Evolutionary conservation across 1,284 basidiomycete genomes (phyloP), one percentile per base, ranked within the genome.

Genomic region (Ustilago lituana): DNA sequence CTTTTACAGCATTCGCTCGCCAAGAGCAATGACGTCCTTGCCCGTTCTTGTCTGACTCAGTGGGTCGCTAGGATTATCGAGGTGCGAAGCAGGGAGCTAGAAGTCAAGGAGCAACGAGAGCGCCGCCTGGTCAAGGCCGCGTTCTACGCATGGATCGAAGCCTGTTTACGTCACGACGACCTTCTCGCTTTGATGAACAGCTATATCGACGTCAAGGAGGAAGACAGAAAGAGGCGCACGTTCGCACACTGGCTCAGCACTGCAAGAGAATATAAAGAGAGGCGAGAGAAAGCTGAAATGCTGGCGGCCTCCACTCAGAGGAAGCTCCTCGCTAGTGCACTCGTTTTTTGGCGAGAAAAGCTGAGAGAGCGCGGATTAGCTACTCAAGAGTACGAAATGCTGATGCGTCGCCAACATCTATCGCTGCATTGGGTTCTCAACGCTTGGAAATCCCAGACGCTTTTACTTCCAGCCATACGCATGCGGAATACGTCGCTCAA

Each of bases 151-250:
- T 76, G 74, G 74, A 63, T 74, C 32, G 62, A 64, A 27, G 68
- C 60, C 4, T 73, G 68, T 20, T 32, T 69, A 36, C 60, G 60
- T 5, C 72, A 76, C 24, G 74, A 71, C 33, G 74, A 76, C 26
- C 43, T 59, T 12, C 27, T 66, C 14, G 70, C 65, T 4, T 44
- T 76, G 23, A 61, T 69, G 49, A 57, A 74, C 52, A 74, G 72
- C 53, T 74, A 64, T 19, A 31, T 63, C 24, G 74, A 76, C 51
- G 65, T 76, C 47, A 76, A 76, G 38, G 47, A 56, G 35, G 72
- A 68, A 33, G 67, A 62, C 2, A 14, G 39, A 1, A 46, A 53
- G 44, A 45, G 43, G 33, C 45, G 54, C 14, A 44, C 37, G 1
- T 74, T 76, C 17, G 8, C 17, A 8, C 38, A 35, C 26, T 76